A percentile compares a stretch with the other conserved stretches of the same genome.
Evolutionary conservation across 192 early-diverging fungal genomes (phyloP).

Genomic region (Pecoramyces ruminantium): DNA sequence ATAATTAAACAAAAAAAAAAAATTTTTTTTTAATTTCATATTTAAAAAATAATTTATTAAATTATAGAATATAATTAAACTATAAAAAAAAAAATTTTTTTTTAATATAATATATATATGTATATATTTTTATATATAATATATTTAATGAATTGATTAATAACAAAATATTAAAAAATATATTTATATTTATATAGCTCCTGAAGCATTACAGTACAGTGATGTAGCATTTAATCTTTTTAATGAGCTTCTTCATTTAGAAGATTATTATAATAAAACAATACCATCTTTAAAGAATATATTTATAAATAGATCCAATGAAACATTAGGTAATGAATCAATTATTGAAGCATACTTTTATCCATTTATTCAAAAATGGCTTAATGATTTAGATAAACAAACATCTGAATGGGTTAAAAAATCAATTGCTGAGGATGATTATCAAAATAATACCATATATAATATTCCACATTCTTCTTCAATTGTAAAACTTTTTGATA

Average conservation of each 20-base stretch:
- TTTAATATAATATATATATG: too few relatives aligned
- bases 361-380: conserved; percentile 46
- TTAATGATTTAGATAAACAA: conserved; percentile 37
- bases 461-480: conserved; percentile 47
- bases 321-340: background rate
- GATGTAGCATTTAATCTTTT: background rate
- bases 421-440: conserved; percentile 39
- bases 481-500: conserved; percentile 61
- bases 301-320: background rate
- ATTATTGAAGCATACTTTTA: conserved; percentile 50
- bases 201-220: background rate
- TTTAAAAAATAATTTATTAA: too few relatives aligned
- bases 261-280: background rate
- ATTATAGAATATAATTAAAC: too few relatives aligned
- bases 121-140: too few relatives aligned
- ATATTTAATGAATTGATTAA: too few relatives aligned
- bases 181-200: background rate
- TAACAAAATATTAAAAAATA: too few relatives aligned
- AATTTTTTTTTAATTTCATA: too few relatives aligned
- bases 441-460: background rate
- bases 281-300: background rate
- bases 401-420: conserved; percentile 52
- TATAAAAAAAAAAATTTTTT: too few relatives aligned
- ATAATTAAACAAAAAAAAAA: too few relatives aligned
- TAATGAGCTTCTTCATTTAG: background rate